Evolutionary conservation across 305 asterid genomes (phyloP).

Genomic region (Solanum aculeatissimum): DNA sequence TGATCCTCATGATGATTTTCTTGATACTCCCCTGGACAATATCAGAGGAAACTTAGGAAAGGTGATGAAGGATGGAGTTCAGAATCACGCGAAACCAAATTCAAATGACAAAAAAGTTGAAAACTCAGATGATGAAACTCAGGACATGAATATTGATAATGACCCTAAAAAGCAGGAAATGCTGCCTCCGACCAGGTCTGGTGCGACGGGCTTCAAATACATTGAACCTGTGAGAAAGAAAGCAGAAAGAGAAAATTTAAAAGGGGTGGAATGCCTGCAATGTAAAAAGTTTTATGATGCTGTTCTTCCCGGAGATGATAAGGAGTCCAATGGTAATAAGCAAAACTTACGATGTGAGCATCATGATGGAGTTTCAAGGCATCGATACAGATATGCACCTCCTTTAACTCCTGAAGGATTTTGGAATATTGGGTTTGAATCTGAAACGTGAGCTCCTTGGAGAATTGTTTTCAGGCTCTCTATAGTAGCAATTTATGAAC

Average conservation of each 20-base stretch:
- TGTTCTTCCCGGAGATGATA: slow-evolving; percentile 47
- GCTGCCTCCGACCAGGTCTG: slow-evolving; percentile 39
- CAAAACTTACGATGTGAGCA: slow-evolving; percentile 71
- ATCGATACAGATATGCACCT: slow-evolving; percentile 84
- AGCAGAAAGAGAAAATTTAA: slow-evolving; percentile 63
- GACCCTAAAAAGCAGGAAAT: slow-evolving; percentile 24
- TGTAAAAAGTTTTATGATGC: slow-evolving; percentile 92
- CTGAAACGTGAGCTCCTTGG: slow-evolving; percentile 50
- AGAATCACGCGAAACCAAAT: slow-evolving; percentile 16
- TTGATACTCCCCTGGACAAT: slow-evolving; percentile 81
- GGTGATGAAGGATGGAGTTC: slow-evolving; percentile 26
- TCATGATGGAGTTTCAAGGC: slow-evolving; percentile 90
- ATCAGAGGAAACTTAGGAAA: slow-evolving; percentile 42
- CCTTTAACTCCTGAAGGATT: slow-evolving; percentile 93
- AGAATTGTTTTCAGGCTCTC: background rate
- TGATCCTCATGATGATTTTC: slow-evolving; percentile 87
- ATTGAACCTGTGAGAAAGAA: slow-evolving; percentile 85
- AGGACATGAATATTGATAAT: slow-evolving; percentile 43
- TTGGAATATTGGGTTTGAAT: slow-evolving; percentile 89
- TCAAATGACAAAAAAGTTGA: slow-evolving; percentile 22
- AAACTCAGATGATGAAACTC: slow-evolving; percentile 67
- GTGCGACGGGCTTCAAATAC: slow-evolving; percentile 51
- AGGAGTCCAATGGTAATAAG: slow-evolving; percentile 20
- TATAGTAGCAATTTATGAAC: background rate
- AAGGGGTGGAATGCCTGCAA: slow-evolving; percentile 86